phyloP scores from a whole-genome alignment of 2,329 filamentous ascomycete genomes.

The Venturia asperata region DNA sequence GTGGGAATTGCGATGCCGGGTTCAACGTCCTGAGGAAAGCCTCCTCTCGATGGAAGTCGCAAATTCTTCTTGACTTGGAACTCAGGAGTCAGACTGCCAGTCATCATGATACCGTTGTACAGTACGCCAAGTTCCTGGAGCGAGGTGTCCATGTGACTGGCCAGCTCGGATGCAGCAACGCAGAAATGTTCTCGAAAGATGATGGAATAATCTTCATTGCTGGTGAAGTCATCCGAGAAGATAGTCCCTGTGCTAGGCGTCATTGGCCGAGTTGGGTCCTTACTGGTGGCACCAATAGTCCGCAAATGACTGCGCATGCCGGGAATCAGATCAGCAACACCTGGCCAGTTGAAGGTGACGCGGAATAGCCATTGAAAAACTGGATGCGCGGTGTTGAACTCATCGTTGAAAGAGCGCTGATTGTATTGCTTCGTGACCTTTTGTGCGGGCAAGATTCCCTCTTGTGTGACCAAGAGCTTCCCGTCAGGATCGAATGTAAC shows the following conservation, averaged over 20 bases:
- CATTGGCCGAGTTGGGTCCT: conserved; percentile 24
- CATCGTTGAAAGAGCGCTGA: conserved; percentile 60
- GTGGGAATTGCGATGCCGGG: conserved; percentile 16
- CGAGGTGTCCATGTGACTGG: conserved; percentile 56
- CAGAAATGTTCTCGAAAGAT: conserved; percentile 81
- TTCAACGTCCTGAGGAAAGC: conserved; percentile 12
- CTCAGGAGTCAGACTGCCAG: conserved; percentile 40
- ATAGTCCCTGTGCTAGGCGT: conserved; percentile 26
- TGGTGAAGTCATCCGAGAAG: conserved; percentile 41
- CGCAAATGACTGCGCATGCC: conserved; percentile 67
- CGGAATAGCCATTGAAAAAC: conserved; percentile 85
- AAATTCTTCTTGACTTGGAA: conserved; percentile 17
- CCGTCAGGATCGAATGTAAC: conserved; percentile 62
- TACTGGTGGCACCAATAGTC: conserved; percentile 35
- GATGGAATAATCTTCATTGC: conserved; percentile 62
- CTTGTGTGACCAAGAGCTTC: conserved; percentile 60
- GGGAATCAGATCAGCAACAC: conserved; percentile 59
- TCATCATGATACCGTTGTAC: conserved; percentile 69
- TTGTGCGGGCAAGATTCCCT: conserved; percentile 61
- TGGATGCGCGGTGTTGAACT: conserved; percentile 67
- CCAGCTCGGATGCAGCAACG: conserved; percentile 67
- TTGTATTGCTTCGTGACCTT: conserved; percentile 75
- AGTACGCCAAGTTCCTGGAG: conserved; percentile 60
- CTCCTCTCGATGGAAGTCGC: conserved; percentile 1
- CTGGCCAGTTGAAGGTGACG: conserved; percentile 69